Evolutionary conservation across 306 rosid genomes (phyloP).

Genomic region (Fragaria iinumae): DNA sequence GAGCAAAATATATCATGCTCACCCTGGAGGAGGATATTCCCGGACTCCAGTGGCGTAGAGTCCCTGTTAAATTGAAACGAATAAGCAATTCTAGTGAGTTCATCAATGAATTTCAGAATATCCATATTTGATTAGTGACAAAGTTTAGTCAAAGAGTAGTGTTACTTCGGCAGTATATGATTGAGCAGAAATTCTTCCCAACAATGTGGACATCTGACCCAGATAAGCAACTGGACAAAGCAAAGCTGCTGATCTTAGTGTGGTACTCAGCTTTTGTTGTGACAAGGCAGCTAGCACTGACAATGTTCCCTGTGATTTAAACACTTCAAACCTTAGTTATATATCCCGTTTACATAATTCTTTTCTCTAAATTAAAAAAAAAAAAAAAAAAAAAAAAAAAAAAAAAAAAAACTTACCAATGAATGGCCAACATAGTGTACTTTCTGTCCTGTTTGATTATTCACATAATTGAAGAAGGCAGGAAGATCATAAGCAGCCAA

Average conservation of each 20-base stretch:
- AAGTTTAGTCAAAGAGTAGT: neutral
- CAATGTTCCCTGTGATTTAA: conserved; percentile 52
- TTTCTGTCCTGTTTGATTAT: conserved; percentile 54
- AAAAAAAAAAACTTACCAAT: conserved; percentile 25
- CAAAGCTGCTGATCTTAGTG: conserved; percentile 61
- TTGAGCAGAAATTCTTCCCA: conserved; percentile 45
- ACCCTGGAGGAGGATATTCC: conserved; percentile 52
- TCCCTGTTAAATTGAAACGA: conserved; percentile 31
- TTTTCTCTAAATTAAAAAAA: neutral
- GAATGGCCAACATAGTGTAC: conserved; percentile 74
- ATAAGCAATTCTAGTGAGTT: neutral
- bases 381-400: too few species aligned
- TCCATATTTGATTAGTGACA: conserved; percentile 14
- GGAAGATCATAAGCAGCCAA: conserved; percentile 74
- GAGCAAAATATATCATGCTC: conserved; percentile 18
- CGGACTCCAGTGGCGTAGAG: conserved; percentile 42
- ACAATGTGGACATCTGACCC: conserved; percentile 44
- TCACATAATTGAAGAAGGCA: conserved; percentile 49
- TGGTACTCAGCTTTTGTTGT: conserved; percentile 35
- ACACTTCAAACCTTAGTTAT: neutral
- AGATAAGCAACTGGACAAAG: conserved; percentile 60
- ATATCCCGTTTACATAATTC: neutral
- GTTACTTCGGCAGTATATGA: conserved; percentile 49
- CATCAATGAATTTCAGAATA: conserved; percentile 3
- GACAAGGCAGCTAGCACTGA: conserved; percentile 57